These are phyloP conservation scores for Aspergillus ustus DNA, from an alignment of 2,329 filamentous ascomycete genomes.

Conservation along the genomic window DNA sequence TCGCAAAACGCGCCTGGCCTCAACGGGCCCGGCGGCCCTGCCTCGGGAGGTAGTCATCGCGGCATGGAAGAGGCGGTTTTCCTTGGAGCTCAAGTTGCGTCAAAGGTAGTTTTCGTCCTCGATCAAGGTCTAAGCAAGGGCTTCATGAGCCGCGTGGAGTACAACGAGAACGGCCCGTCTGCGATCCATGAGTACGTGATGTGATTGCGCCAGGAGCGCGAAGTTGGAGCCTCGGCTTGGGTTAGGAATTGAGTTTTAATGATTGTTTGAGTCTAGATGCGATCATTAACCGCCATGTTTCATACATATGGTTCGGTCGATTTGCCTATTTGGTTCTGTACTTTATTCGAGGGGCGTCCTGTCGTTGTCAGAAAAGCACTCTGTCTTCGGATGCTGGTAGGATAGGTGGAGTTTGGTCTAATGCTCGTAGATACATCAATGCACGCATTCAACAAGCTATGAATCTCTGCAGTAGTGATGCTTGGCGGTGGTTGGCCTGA, in stretches of 20 bases:
- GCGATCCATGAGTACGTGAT: constrained; percentile 64
- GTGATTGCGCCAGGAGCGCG: constrained; percentile 24
- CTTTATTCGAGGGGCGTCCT: constrained; percentile 27
- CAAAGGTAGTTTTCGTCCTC: constrained; percentile 72
- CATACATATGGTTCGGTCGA: neutral
- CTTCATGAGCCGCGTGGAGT: constrained; percentile 70
- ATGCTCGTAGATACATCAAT: constrained; percentile 19
- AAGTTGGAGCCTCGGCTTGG: neutral
- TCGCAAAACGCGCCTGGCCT: constrained; percentile 49
- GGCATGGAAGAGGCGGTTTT: constrained; percentile 83
- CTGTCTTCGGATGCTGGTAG: constrained; percentile 27
- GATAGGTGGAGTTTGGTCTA: constrained; percentile 31
- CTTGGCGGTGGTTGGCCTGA: neutral
- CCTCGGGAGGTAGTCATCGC: constrained; percentile 31
- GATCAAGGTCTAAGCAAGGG: constrained; percentile 70
- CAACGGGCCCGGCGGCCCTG: constrained; percentile 29
- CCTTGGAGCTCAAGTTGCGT: constrained; percentile 84
- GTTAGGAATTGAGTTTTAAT: neutral
- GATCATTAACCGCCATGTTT: neutral
- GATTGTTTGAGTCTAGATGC: constrained; percentile 6
- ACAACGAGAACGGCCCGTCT: constrained; percentile 68
- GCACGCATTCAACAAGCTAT: neutral
- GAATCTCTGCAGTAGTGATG: neutral
- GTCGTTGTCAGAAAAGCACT: constrained; percentile 29
- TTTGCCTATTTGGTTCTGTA: constrained; percentile 24